Conservation (phyloP, 2,329 filamentous ascomycete species). For the Stylonectria norvegica region DNA sequence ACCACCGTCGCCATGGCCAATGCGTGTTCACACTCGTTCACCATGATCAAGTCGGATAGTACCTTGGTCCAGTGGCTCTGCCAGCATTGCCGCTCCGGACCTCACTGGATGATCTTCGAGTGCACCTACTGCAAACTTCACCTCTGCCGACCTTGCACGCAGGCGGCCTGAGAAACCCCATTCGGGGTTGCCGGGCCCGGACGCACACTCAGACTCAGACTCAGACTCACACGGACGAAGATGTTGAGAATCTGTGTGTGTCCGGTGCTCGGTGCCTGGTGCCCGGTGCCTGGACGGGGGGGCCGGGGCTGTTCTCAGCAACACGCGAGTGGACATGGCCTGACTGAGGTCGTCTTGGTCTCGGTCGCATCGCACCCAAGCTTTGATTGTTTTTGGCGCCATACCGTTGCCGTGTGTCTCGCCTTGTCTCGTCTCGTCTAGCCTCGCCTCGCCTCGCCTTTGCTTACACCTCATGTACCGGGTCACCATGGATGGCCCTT, state of each 20-base stretch:
- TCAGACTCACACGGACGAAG: too few relatives aligned
- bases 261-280: too few relatives aligned
- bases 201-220: too few relatives aligned
- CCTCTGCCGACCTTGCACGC: constrained; percentile 57
- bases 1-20: constrained; percentile 41
- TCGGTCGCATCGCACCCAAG: constrained; percentile 15
- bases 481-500: too few relatives aligned
- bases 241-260: too few relatives aligned
- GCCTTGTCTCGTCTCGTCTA: constrained; percentile 10
- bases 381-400: constrained; percentile 19
- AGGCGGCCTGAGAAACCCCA: constrained; percentile 28
- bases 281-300: constrained; percentile 5
- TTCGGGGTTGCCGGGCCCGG: too few relatives aligned
- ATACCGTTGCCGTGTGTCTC: too few relatives aligned
- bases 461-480: too few relatives aligned
- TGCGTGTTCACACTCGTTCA: constrained; percentile 60
- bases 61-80: constrained; percentile 65
- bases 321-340: constrained; percentile 16
- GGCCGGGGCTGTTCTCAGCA: constrained; percentile 11
- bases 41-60: constrained; percentile 64
- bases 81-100: constrained; percentile 60
- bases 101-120: constrained; percentile 66
- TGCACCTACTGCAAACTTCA: constrained; percentile 67
- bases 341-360: constrained; percentile 22
- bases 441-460: constrained; percentile 5